These are phyloP conservation scores for Boletus eberwhitei DNA, from an alignment of 768 basidiomycete genomes.

Conservation along the genomic window DNA sequence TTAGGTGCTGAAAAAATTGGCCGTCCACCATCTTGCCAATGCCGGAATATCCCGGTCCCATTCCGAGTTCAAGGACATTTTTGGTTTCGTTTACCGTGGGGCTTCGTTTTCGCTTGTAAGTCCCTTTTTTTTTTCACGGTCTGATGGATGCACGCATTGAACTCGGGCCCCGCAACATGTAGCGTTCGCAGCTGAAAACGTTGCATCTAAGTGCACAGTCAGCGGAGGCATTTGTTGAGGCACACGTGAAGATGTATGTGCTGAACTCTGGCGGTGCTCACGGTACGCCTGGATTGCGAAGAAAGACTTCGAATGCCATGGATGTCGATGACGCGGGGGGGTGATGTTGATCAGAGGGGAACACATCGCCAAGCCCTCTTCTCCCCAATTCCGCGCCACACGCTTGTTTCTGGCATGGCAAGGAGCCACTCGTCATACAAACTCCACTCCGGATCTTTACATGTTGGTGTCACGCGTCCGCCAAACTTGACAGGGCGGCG, in stretches of 20 bases:
- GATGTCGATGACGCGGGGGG: conserved; percentile 8
- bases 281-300: neutral
- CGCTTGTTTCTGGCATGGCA: neutral
- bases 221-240: conserved; percentile 34
- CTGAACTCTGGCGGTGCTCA: neutral
- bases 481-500: conserved; percentile 5
- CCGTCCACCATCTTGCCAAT: conserved; percentile 31
- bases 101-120: conserved; percentile 40
- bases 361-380: neutral
- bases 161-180: neutral
- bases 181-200: conserved; percentile 32
- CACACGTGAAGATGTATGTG: conserved; percentile 38
- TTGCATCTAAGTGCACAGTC: conserved; percentile 20
- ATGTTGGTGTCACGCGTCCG: neutral
- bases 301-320: neutral
- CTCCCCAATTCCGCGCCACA: neutral
- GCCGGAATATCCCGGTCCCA: conserved; percentile 36
- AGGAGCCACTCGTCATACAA: neutral
- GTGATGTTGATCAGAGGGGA: conserved; percentile 3
- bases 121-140: neutral
- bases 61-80: conserved; percentile 40
- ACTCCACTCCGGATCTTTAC: conserved; percentile 8
- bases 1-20: conserved; percentile 39
- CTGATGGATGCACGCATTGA: neutral
- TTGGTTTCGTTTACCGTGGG: conserved; percentile 39